Conservation (phyloP, 257 asterid species). For the Penstemon davidsonii region DNA sequence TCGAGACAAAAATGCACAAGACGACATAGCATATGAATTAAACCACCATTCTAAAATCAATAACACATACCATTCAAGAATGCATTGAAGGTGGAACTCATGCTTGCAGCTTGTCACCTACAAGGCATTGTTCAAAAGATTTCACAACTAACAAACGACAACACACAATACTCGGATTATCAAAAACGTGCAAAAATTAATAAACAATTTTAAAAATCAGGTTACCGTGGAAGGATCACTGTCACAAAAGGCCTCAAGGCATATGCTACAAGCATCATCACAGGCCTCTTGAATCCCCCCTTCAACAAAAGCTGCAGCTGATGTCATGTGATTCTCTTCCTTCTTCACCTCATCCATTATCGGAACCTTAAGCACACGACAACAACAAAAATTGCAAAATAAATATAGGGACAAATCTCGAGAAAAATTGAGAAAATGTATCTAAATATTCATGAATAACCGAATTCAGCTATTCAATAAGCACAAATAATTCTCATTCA, state of each 20-base stretch:
- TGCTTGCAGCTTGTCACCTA: conserved; percentile 85
- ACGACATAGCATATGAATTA: background rate
- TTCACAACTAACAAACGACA: conserved; percentile 8
- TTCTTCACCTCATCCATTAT: conserved; percentile 55
- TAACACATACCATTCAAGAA: conserved; percentile 78
- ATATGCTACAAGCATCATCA: conserved; percentile 95
- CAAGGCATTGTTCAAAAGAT: conserved; percentile 19
- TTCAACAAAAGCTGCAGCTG: conserved; percentile 94
- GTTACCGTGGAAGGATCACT: conserved; percentile 81
- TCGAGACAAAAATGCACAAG: background rate
- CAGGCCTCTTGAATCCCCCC: conserved; percentile 95
- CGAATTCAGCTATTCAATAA: background rate
- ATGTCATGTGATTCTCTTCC: conserved; percentile 56
- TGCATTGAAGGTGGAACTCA: conserved; percentile 91
- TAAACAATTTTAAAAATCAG: conserved; percentile 1
- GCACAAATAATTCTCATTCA: background rate
- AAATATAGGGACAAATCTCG: background rate
- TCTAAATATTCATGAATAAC: conserved; percentile 4
- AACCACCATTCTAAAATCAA: conserved; percentile 2
- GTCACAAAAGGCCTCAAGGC: conserved; percentile 83
- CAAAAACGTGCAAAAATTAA: background rate
- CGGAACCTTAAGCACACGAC: conserved; percentile 33
- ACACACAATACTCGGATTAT: background rate
- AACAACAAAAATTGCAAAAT: background rate
- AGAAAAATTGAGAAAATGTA: background rate